phyloP scores from a whole-genome alignment of 768 basidiomycete species.

The Xerocomus brunneocitrinus region DNA sequence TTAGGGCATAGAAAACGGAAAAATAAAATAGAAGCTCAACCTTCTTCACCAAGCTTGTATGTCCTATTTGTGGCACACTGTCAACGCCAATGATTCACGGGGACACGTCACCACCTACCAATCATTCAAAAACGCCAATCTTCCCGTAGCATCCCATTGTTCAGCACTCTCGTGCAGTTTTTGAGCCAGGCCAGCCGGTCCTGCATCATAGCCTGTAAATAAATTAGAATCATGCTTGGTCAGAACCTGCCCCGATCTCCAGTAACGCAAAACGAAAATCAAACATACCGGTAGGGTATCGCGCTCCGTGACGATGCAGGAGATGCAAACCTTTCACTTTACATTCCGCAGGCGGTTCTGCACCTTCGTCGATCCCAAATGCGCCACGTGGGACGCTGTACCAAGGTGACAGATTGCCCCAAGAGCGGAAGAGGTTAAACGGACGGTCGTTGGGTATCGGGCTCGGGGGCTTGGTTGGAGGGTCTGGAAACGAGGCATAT shows the following conservation, averaged over 20 bases:
- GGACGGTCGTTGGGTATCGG: constrained; percentile 23
- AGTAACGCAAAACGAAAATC: background rate
- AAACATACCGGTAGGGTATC: constrained; percentile 63
- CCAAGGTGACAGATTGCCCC: constrained; percentile 88
- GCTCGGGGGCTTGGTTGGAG: background rate
- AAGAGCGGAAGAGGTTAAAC: constrained; percentile 69
- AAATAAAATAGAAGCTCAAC: constrained; percentile 31
- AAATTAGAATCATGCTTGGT: background rate
- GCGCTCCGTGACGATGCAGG: constrained; percentile 78
- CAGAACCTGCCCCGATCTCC: background rate
- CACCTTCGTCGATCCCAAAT: constrained; percentile 71
- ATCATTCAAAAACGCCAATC: constrained; percentile 71
- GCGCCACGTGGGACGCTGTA: constrained; percentile 61
- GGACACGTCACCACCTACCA: constrained; percentile 47
- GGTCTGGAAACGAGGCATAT: constrained; percentile 18
- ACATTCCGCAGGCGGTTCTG: constrained; percentile 67
- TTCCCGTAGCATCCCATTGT: constrained; percentile 61
- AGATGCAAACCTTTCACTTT: constrained; percentile 70
- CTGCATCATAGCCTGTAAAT: constrained; percentile 52
- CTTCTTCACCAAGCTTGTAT: constrained; percentile 86
- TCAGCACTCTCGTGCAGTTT: constrained; percentile 51
- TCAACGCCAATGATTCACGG: constrained; percentile 1
- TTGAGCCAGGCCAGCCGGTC: constrained; percentile 52
- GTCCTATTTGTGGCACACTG: constrained; percentile 46
- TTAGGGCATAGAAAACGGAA: background rate